Percentiles rank a stretch among this genome's conserved stretches.
These are phyloP conservation scores for Hymenoscyphus repandus DNA, from an alignment of 2,329 filamentous ascomycete species.

Conservation along the genomic window DNA sequence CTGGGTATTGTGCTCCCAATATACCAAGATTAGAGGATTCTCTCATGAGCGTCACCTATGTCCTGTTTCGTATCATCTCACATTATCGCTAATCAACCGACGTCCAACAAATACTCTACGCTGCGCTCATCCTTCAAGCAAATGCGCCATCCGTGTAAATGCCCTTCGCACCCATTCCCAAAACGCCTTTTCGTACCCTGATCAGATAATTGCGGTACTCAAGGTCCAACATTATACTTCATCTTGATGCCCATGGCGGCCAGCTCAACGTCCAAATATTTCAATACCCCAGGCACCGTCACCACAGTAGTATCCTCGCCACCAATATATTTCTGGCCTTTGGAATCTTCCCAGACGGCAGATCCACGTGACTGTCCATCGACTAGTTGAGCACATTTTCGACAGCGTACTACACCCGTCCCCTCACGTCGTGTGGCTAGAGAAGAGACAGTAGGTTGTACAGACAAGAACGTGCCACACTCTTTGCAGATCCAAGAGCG, in stretches of 20 bases:
- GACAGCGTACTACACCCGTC: constrained; percentile 68
- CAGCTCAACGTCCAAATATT: constrained; percentile 90
- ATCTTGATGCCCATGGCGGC: constrained; percentile 95
- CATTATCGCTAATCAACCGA: too few species aligned
- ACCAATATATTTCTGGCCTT: constrained; percentile 77
- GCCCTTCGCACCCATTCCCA: neutral
- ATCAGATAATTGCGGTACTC: neutral
- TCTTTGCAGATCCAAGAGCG: constrained; percentile 82
- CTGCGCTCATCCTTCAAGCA: too few species aligned
- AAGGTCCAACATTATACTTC: constrained; percentile 70
- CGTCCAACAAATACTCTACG: too few species aligned
- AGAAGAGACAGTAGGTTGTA: constrained; percentile 70
- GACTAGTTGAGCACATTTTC: constrained; percentile 58
- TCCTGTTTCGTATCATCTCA: too few species aligned
- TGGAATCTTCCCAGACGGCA: constrained; percentile 89
- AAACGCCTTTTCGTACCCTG: neutral
- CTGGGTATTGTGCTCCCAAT: too few species aligned
- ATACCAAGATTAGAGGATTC: too few species aligned
- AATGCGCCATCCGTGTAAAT: neutral
- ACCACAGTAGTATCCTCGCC: constrained; percentile 89
- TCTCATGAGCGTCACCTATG: too few species aligned
- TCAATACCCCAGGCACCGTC: constrained; percentile 86
- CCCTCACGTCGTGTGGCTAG: constrained; percentile 61
- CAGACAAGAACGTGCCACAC: constrained; percentile 87
- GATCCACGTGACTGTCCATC: constrained; percentile 45